Conservation (phyloP, 192 early-diverging fungal species). For the Coemansia sp. region DNA sequence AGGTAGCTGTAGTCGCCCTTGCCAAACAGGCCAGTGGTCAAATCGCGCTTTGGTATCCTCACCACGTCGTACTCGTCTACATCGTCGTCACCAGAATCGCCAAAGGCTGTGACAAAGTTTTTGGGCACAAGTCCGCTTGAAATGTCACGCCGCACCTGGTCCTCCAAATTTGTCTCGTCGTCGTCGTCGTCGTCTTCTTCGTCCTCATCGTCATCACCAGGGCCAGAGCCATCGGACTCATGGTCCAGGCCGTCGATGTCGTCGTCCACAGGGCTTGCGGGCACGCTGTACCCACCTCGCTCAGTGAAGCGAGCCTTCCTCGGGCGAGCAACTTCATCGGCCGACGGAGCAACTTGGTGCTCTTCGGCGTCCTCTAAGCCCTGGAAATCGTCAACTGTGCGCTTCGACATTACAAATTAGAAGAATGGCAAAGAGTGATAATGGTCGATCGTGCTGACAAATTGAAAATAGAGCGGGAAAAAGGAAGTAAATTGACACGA, state of each 20-base stretch:
- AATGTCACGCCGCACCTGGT: constrained; percentile 31
- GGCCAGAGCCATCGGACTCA: constrained; percentile 4
- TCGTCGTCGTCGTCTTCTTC: constrained; percentile 16
- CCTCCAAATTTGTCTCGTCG: constrained; percentile 21
- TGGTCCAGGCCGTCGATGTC: constrained; percentile 7
- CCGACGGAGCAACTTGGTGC: not conserved
- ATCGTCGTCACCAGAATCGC: constrained; percentile 10
- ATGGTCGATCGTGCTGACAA: not conserved
- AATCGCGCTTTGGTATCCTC: constrained; percentile 37
- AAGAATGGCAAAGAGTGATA: not conserved
- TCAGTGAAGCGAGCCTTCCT: constrained; percentile 11
- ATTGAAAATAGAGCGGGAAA: not conserved
- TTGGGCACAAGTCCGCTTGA: constrained; percentile 41
- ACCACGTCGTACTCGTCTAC: constrained; percentile 48
- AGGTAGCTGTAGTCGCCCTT: constrained; percentile 77
- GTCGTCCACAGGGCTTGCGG: constrained; percentile 26
- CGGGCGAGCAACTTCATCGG: not conserved
- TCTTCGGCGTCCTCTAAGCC: not conserved
- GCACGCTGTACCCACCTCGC: constrained; percentile 23
- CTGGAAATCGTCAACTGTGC: not conserved
- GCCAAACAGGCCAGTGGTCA: constrained; percentile 63
- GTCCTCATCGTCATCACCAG: constrained; percentile 1
- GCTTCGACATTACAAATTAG: constrained; percentile 1
- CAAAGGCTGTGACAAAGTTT: constrained; percentile 24
- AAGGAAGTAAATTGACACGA: not conserved